Conservation (phyloP, 2,329 filamentous ascomycete genomes). For the Colletotrichum spaethianum region DNA sequence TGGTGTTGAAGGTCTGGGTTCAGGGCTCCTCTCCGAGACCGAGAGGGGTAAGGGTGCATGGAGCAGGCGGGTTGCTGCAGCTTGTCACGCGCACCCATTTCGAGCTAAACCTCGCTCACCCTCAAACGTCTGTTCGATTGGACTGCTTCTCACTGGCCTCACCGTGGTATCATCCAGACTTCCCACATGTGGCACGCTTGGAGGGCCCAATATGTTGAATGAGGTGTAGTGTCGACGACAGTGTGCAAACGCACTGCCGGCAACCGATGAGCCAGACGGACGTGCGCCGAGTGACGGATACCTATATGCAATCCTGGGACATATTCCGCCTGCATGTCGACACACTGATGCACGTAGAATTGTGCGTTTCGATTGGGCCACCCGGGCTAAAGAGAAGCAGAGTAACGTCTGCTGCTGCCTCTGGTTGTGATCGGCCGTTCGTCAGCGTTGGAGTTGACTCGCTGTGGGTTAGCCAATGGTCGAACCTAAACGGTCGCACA, state of each 20-base stretch:
- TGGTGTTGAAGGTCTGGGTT: constrained; percentile 33
- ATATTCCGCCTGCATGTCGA: constrained; percentile 12
- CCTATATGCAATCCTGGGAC: constrained; percentile 9
- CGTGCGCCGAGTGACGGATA: constrained; percentile 14
- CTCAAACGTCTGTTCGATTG: constrained; percentile 14
- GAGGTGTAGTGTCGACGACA: constrained; percentile 11
- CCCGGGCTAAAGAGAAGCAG: background rate
- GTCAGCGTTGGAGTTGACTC: background rate
- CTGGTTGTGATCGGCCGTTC: background rate
- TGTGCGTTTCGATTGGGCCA: background rate
- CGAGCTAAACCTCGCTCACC: constrained; percentile 26
- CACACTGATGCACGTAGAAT: constrained; percentile 21
- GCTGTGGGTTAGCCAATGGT: background rate
- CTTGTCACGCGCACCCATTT: constrained; percentile 33
- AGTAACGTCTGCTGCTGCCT: background rate
- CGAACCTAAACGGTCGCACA: background rate
- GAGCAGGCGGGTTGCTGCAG: constrained; percentile 30
- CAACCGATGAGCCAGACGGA: constrained; percentile 25
- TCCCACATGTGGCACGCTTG: constrained; percentile 17
- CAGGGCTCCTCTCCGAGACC: constrained; percentile 37
- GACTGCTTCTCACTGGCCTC: constrained; percentile 33
- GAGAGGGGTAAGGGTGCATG: constrained; percentile 38
- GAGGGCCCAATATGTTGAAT: constrained; percentile 11
- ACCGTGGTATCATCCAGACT: constrained; percentile 36
- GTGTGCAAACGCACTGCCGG: constrained; percentile 28